A percentile compares a stretch with the other conserved stretches of the same genome.
phyloP scores from a whole-genome alignment of 805 yeast genomes.

The Candida stauntonica region DNA sequence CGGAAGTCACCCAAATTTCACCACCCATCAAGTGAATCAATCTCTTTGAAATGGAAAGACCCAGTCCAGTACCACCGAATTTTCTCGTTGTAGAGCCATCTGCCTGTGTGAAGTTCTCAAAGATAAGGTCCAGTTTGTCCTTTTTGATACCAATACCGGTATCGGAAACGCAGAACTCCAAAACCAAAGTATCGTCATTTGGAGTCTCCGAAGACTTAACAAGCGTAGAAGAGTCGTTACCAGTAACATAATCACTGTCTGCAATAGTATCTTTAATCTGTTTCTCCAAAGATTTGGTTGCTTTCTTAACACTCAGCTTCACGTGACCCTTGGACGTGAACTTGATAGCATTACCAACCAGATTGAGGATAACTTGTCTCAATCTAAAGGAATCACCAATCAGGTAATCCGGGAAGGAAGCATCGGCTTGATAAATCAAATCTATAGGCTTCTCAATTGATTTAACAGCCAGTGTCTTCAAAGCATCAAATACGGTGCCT shows the following conservation, averaged over 20 bases:
- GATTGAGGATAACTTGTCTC: conserved; percentile 79
- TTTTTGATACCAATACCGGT: conserved; percentile 88
- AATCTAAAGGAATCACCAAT: conserved; percentile 87
- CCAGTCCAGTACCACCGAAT: conserved; percentile 91
- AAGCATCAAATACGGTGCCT: conserved; percentile 86
- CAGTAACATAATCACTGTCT: conserved; percentile 28
- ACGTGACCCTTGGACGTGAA: conserved; percentile 83
- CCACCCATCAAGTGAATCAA: conserved; percentile 91
- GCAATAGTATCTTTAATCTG: conserved; percentile 23
- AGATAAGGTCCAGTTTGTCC: conserved; percentile 79
- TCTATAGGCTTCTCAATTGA: conserved; percentile 84
- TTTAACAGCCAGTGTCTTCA: conserved; percentile 84
- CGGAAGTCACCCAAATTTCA: conserved; percentile 85
- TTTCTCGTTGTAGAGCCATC: conserved; percentile 91
- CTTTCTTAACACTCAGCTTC: conserved; percentile 65
- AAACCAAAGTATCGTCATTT: conserved; percentile 34
- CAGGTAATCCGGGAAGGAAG: conserved; percentile 80
- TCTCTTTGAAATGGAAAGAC: conserved; percentile 82
- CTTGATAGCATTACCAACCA: conserved; percentile 88
- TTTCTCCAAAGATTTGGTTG: conserved; percentile 25
- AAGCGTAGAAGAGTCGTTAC: conserved; percentile 20
- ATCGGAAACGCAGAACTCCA: conserved; percentile 84
- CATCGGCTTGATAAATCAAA: conserved; percentile 75
- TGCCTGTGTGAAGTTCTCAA: conserved; percentile 89
- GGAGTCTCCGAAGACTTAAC: conserved; percentile 40